A percentile compares a stretch with the other conserved stretches of the same genome.
phyloP scores from a whole-genome alignment of 345 rosid genomes.

The Trapa bicornis region DNA sequence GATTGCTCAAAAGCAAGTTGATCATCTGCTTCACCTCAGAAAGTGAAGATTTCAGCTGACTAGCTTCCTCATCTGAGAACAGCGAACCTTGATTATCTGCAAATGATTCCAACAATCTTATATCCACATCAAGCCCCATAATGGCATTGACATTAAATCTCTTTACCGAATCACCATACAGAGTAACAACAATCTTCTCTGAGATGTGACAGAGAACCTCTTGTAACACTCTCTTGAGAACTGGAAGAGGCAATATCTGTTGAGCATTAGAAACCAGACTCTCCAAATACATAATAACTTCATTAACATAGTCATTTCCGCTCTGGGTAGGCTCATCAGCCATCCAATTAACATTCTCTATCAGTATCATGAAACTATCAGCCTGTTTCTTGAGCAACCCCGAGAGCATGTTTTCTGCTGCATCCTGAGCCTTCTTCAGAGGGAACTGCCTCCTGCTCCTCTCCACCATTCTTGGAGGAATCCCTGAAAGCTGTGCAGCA shows the following conservation, averaged over 20 bases:
- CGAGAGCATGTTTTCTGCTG: conserved; percentile 79
- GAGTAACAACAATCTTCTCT: conserved; percentile 54
- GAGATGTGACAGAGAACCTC: conserved; percentile 85
- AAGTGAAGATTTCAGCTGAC: conserved; percentile 73
- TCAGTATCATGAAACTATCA: conserved; percentile 77
- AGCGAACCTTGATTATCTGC: conserved; percentile 59
- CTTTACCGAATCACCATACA: conserved; percentile 68
- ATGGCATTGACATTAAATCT: conserved; percentile 70
- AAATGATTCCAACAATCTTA: conserved; percentile 74
- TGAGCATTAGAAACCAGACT: conserved; percentile 94
- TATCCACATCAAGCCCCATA: conserved; percentile 71
- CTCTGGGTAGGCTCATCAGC: conserved; percentile 63
- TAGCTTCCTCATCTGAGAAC: conserved; percentile 62
- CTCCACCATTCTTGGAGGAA: conserved; percentile 90
- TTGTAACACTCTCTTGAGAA: conserved; percentile 66
- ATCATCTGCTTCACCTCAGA: conserved; percentile 69
- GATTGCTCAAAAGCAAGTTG: conserved; percentile 73
- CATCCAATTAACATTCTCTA: conserved; percentile 96
- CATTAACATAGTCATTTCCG: conserved; percentile 93
- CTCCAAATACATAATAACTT: conserved; percentile 80
- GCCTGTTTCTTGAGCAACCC: conserved; percentile 84
- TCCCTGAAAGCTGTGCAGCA: conserved; percentile 90
- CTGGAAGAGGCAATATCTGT: conserved; percentile 72
- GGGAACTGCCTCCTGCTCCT: conserved; percentile 93
- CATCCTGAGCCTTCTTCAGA: conserved; percentile 66